Evolutionary conservation across 129 eudicot genomes (phyloP).

Genomic region (Rutidosis leptorrhynchoides): DNA sequence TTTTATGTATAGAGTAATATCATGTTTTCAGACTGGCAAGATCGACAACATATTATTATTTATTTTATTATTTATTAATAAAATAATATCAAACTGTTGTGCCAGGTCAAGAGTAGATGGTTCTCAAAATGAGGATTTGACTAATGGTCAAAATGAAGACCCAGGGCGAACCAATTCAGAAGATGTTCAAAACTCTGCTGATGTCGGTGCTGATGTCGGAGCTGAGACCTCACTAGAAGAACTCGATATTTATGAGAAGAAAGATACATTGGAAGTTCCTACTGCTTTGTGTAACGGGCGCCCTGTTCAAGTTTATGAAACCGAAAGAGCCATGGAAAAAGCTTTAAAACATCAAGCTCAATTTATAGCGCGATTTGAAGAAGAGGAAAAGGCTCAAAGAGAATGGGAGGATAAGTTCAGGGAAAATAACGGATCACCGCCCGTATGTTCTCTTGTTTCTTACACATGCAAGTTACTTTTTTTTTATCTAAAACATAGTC

Average conservation of each 20-base stretch:
- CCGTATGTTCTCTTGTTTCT: slow-evolving; percentile 40
- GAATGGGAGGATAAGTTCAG: slow-evolving; percentile 93
- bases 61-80: neutral
- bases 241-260: slow-evolving; percentile 23
- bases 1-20: neutral
- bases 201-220: slow-evolving; percentile 35
- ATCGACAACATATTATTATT: neutral
- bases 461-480: neutral
- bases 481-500: neutral
- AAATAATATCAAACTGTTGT: slow-evolving; percentile 20
- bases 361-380: slow-evolving; percentile 62
- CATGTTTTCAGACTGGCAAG: neutral
- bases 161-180: slow-evolving; percentile 29
- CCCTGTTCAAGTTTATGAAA: slow-evolving; percentile 28
- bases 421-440: slow-evolving; percentile 60
- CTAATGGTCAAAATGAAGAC: slow-evolving; percentile 26
- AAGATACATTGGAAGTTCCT: slow-evolving; percentile 23
- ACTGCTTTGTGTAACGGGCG: slow-evolving; percentile 31
- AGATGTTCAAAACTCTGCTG: slow-evolving; percentile 38
- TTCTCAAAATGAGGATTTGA: slow-evolving; percentile 34
- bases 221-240: slow-evolving; percentile 35
- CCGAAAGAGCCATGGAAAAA: slow-evolving; percentile 55
- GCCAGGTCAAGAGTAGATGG: slow-evolving; percentile 59
- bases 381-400: slow-evolving; percentile 83
- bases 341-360: slow-evolving; percentile 71